These are phyloP conservation scores for Apiospora pterosperma DNA, from an alignment of 2,329 filamentous ascomycete genomes.

Conservation along the genomic window DNA sequence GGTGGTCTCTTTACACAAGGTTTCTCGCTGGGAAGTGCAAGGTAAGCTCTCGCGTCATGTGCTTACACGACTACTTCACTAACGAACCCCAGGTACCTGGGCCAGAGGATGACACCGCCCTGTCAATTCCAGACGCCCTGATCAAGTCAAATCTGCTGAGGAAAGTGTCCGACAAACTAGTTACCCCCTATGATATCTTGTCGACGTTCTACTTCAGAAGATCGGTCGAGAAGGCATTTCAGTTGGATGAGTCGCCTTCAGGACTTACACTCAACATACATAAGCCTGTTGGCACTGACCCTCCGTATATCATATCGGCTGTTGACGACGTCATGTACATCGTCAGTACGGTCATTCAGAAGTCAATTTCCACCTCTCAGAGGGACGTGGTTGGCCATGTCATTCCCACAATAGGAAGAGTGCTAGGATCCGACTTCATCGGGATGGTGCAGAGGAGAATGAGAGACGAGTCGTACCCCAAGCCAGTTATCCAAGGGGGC, in stretches of 20 bases:
- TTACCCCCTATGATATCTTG: conserved; percentile 83
- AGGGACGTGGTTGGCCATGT: conserved; percentile 73
- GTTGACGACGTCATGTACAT: conserved; percentile 99
- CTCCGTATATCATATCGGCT: conserved; percentile 89
- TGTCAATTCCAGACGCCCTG: conserved; percentile 71
- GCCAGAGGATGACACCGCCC: conserved; percentile 48
- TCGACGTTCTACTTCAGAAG: conserved; percentile 95
- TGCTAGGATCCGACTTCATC: conserved; percentile 86
- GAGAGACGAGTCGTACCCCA: conserved; percentile 92
- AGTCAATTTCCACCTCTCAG: conserved; percentile 83
- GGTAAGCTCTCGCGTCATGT: conserved; percentile 45
- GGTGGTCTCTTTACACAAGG: conserved; percentile 88
- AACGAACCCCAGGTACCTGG: conserved; percentile 44
- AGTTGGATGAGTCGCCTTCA: conserved; percentile 83
- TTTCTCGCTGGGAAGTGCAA: conserved; percentile 86
- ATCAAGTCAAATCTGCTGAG: conserved; percentile 73
- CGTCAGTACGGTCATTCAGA: conserved; percentile 84
- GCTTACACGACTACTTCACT: conserved; percentile 18
- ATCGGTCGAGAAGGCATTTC: conserved; percentile 96
- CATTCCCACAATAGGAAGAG: conserved; percentile 72
- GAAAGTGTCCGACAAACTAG: conserved; percentile 73
- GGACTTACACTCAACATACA: conserved; percentile 75
- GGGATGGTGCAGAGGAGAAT: conserved; percentile 98
- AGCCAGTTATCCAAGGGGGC: conserved; percentile 70
- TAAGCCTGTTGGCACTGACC: conserved; percentile 69